Conservation (phyloP, 805 yeast genomes). For the Schwanniomyces polymorphus region DNA sequence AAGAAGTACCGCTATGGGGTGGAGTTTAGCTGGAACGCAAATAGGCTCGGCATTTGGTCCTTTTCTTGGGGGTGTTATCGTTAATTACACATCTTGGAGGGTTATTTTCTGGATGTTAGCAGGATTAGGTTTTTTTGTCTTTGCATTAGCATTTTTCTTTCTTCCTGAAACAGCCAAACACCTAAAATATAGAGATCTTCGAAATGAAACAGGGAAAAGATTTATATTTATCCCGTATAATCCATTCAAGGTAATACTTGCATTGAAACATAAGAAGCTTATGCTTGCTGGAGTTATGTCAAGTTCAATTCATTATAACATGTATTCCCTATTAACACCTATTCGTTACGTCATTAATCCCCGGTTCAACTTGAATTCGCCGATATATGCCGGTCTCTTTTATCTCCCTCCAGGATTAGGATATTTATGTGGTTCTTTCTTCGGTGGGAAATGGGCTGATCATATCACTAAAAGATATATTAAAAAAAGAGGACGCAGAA, state of each 20-base stretch:
- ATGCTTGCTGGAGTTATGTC: slow-evolving; percentile 36
- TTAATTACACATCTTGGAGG: slow-evolving; percentile 53
- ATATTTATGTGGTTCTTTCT: slow-evolving; percentile 37
- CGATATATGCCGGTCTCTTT: slow-evolving; percentile 5
- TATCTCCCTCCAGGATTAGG: slow-evolving; percentile 8
- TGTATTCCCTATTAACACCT: slow-evolving; percentile 7
- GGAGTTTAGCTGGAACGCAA: slow-evolving; percentile 50
- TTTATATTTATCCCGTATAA: slow-evolving; percentile 39
- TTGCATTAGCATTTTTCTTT: slow-evolving; percentile 29
- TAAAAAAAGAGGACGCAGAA: slow-evolving; percentile 35
- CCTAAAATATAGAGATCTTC: background rate
- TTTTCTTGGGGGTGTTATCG: slow-evolving; percentile 53
- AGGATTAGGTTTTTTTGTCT: slow-evolving; percentile 39
- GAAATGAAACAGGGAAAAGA: slow-evolving; percentile 9
- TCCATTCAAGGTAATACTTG: slow-evolving; percentile 37
- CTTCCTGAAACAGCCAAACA: slow-evolving; percentile 43
- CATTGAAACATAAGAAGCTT: slow-evolving; percentile 38
- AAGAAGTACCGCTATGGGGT: slow-evolving; percentile 53
- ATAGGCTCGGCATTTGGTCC: slow-evolving; percentile 56
- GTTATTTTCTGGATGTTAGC: slow-evolving; percentile 51
- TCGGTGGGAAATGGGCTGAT: slow-evolving; percentile 59
- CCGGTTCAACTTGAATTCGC: slow-evolving; percentile 2
- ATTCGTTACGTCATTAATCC: slow-evolving; percentile 7
- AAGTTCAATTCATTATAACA: slow-evolving; percentile 29
- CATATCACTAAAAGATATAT: slow-evolving; percentile 20